Base-by-base conservation (phyloP, 345 rosid species). In the Dovyalis caffra region DNA sequence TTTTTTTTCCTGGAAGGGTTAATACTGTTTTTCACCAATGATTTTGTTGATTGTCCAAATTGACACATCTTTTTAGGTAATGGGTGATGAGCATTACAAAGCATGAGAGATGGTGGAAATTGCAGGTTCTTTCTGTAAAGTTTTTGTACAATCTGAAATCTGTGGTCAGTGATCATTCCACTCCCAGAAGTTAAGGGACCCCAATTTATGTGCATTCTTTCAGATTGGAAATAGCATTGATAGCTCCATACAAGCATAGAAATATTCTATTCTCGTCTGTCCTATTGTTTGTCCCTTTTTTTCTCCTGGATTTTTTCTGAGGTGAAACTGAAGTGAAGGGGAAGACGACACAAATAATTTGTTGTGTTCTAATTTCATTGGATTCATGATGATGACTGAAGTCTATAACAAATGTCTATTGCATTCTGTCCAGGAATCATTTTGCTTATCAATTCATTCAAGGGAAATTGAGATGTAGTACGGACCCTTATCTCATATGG, bases 61-160 rank as follows among this genome's bases (percentile, higher is more conserved):
- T n/a, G 11, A 29, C 76, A 58, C 80, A 15, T 20, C 80, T 77
- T 77, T 67, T 72, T 6, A 77, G 80, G 32, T 9, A 25, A 4
- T 16, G 45, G 31, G 26, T 65, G 29, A 16, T 16, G 64, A 1
- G 64, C 37, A 15, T 62, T 21, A 8, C 61, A 62, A 4, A 62
- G 35, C 37, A 26, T 26, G 37, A 31, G 35, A n/a, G 37, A 16
- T 16, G 6, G 66, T 33, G 45, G 29, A 34, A 21, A 56, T 18
- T 26, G 53, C 57, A 15, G 35, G 43, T 28, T 38, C 57, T 43
- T 70, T 32, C 56, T 5, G 32, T 45, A 69, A 45, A 69, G 58
- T 15, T 45, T n/a, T 11, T 2, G 33, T 15, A 11, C 8, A 62
- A 32, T 56, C 25, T 56, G 61, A 56, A 56, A 26, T 23, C 14